Conservation (phyloP, 208 protist genomes). For the Zelonia costaricensis region DNA sequence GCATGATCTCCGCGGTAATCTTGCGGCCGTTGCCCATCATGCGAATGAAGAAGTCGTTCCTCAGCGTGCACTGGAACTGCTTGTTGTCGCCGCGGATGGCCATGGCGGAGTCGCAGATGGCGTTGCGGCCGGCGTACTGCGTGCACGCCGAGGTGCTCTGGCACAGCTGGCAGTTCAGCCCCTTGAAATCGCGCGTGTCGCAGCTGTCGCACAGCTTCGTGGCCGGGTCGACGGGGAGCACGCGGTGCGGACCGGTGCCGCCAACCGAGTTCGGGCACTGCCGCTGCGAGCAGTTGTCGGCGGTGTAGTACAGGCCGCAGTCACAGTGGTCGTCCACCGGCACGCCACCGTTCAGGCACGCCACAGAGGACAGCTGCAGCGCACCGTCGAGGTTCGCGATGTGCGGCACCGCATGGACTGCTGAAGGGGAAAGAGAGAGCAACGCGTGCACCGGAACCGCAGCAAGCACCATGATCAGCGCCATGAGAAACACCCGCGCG, state of each 20-base stretch:
- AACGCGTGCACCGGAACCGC: no score
- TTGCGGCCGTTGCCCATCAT: constrained; percentile 69
- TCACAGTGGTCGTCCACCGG: constrained; percentile 31
- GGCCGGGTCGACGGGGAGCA: constrained; percentile 37
- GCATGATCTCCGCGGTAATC: constrained; percentile 52
- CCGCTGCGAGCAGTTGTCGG: constrained; percentile 40
- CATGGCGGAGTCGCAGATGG: constrained; percentile 46
- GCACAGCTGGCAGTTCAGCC: constrained; percentile 78
- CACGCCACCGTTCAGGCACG: constrained; percentile 64
- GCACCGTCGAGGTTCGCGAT: not conserved
- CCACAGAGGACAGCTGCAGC: no score
- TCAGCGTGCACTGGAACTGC: constrained; percentile 74
- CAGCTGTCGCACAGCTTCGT: constrained; percentile 56
- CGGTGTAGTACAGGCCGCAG: constrained; percentile 71
- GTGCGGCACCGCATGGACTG: not conserved
- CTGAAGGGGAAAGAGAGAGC: no score
- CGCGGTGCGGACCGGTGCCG: constrained; percentile 34
- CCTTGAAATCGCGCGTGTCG: constrained; percentile 37
- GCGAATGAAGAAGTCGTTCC: constrained; percentile 53
- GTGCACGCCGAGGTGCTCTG: constrained; percentile 49
- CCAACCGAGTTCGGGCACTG: constrained; percentile 66
- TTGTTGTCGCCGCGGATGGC: constrained; percentile 65
- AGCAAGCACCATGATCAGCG: no score
- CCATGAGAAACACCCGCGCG: no score
- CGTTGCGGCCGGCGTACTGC: constrained; percentile 21